Evolutionary conservation across 495 filamentous ascomycete species (phyloP).

Genomic region (Articulospora tetracladia): DNA sequence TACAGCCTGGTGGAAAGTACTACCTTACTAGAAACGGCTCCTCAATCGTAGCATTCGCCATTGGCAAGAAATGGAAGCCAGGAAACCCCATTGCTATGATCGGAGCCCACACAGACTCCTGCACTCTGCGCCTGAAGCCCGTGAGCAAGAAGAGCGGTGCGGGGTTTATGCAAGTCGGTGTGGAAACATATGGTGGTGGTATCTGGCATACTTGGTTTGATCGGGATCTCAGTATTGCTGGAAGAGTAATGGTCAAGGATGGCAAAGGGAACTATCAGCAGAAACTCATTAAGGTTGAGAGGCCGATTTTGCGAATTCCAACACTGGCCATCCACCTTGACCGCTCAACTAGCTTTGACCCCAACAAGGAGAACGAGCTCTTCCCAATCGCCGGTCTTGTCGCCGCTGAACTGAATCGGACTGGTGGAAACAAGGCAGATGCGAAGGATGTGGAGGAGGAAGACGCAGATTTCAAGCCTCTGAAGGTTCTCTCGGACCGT

Average conservation of each 20-base stretch:
- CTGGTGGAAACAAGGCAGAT: slow-evolving; percentile 33
- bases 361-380: slow-evolving; percentile 95
- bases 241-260: slow-evolving; percentile 76
- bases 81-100: slow-evolving; percentile 95
- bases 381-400: slow-evolving; percentile 90
- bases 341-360: slow-evolving; percentile 75
- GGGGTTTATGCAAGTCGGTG: slow-evolving; percentile 93
- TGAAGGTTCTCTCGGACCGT: slow-evolving; percentile 73
- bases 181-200: slow-evolving; percentile 94
- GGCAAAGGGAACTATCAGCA: slow-evolving; percentile 71
- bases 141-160: slow-evolving; percentile 78
- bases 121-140: slow-evolving; percentile 86
- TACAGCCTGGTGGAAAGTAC: slow-evolving; percentile 89
- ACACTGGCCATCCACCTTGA: slow-evolving; percentile 93
- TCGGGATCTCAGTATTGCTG: slow-evolving; percentile 87
- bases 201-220: slow-evolving; percentile 89
- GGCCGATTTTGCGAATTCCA: slow-evolving; percentile 87
- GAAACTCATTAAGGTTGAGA: slow-evolving; percentile 85
- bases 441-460: slow-evolving; percentile 31
- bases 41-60: slow-evolving; percentile 90
- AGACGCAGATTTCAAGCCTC: slow-evolving; percentile 58
- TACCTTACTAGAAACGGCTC: slow-evolving; percentile 93
- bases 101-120: slow-evolving; percentile 95
- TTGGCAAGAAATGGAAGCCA: slow-evolving; percentile 89
- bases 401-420: slow-evolving; percentile 80